These are phyloP conservation scores for Macrophomina phaseolina DNA, from an alignment of 2,329 filamentous ascomycete genomes.

Conservation along the genomic window DNA sequence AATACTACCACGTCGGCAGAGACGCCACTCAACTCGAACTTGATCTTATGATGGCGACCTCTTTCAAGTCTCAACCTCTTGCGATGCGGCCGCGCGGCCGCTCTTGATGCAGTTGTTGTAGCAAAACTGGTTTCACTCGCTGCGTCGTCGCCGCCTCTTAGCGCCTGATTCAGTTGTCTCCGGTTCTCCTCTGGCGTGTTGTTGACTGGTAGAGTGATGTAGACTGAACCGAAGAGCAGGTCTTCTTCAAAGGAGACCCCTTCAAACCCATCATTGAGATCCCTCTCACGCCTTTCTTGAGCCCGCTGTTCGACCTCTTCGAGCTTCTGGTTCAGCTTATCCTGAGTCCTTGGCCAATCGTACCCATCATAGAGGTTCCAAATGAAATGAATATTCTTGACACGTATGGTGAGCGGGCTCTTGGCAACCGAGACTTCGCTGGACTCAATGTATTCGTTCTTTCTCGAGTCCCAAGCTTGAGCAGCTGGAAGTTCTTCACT, in stretches of 20 bases:
- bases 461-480: constrained; percentile 79
- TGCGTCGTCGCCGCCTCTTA: constrained; percentile 70
- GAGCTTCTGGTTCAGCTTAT: constrained; percentile 82
- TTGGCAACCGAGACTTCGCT: constrained; percentile 65
- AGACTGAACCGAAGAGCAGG: constrained; percentile 98
- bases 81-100: constrained; percentile 48
- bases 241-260: constrained; percentile 74
- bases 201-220: constrained; percentile 89
- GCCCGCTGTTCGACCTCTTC: constrained; percentile 85
- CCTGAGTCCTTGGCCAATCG: constrained; percentile 86
- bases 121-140: constrained; percentile 88
- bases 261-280: constrained; percentile 75
- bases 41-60: constrained; percentile 92
- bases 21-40: constrained; percentile 87
- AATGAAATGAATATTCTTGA: constrained; percentile 89
- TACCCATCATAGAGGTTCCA: constrained; percentile 99
- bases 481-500: constrained; percentile 68
- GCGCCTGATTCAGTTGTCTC: constrained; percentile 87
- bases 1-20: constrained; percentile 83
- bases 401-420: constrained; percentile 76
- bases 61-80: constrained; percentile 75
- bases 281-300: constrained; percentile 70
- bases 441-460: constrained; percentile 73
- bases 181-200: constrained; percentile 75
- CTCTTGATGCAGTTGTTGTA: constrained; percentile 59